Percentiles rank a stretch among this genome's conserved stretches.
Evolutionary conservation across 805 yeast species (phyloP).

Genomic region (Cyberlindnera galapagoensis): DNA sequence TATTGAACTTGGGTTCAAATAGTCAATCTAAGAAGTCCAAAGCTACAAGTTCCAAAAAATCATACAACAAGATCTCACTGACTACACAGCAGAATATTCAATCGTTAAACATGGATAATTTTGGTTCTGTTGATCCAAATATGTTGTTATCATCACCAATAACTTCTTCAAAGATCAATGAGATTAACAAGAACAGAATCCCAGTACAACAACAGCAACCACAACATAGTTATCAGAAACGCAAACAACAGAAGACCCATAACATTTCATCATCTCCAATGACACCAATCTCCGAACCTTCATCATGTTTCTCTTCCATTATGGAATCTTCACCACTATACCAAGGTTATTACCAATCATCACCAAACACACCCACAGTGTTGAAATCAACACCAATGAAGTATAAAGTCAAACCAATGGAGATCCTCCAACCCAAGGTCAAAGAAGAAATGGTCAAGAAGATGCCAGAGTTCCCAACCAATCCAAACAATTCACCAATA

Average conservation of each 20-base stretch:
- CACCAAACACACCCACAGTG: conserved; percentile 17
- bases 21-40: conserved; percentile 4
- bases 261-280: conserved; percentile 18
- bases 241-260: neutral
- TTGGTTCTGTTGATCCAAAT: conserved; percentile 20
- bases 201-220: conserved; percentile 5
- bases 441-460: conserved; percentile 5
- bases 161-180: conserved; percentile 10
- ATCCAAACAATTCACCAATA: conserved; percentile 20
- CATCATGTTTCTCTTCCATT: conserved; percentile 24
- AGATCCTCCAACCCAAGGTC: conserved; percentile 5
- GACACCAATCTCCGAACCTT: conserved; percentile 20
- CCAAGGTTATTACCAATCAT: conserved; percentile 22
- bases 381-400: conserved; percentile 20
- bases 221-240: too few species aligned
- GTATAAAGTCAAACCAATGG: conserved; percentile 22
- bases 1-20: conserved; percentile 14
- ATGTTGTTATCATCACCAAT: conserved; percentile 24
- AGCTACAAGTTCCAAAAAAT: neutral
- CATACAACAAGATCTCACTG: conserved; percentile 6
- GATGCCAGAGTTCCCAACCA: conserved; percentile 12
- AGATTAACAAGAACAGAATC: conserved; percentile 12
- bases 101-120: conserved; percentile 8
- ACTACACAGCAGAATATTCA: conserved; percentile 21
- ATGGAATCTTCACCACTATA: conserved; percentile 26